Percentiles rank a stretch among this genome's conserved stretches.
Conservation (phyloP, 1,284 basidiomycete genomes). For the Ganoderma multipileum region DNA sequence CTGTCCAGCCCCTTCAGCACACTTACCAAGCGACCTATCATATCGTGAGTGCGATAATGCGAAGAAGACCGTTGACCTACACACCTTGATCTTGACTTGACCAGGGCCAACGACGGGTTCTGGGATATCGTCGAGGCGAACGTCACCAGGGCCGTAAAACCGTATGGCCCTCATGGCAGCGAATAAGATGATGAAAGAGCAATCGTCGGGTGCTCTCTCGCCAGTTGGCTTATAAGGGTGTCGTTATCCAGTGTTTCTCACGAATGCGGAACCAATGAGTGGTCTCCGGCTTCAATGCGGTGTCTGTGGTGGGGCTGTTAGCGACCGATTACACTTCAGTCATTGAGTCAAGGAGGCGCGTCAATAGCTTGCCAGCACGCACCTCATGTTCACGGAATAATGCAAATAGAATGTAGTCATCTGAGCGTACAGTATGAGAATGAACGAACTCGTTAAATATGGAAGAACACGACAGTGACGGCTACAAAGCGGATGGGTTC, state of each 20-base stretch:
- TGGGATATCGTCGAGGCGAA: conserved; percentile 41
- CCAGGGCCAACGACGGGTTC: conserved; percentile 32
- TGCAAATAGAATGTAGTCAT: background rate
- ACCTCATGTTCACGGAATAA: too few species aligned
- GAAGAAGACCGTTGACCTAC: conserved; percentile 1
- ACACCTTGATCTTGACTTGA: conserved; percentile 43
- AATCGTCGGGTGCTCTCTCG: background rate
- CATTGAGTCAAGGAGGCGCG: too few species aligned
- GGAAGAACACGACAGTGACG: background rate
- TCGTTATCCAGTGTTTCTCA: background rate
- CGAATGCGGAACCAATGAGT: background rate
- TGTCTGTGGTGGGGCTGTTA: too few species aligned
- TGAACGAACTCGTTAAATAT: background rate
- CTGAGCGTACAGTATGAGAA: background rate
- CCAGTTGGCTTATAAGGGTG: background rate
- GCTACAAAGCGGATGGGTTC: too few species aligned
- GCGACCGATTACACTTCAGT: too few species aligned
- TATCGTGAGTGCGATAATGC: background rate
- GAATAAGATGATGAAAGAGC: background rate
- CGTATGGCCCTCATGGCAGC: conserved; percentile 39
- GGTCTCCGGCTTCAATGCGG: too few species aligned
- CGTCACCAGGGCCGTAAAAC: conserved; percentile 41
- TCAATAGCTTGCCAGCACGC: too few species aligned
- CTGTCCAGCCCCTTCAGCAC: background rate
- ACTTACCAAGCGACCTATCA: conserved; percentile 27